Evolutionary conservation across 2,329 filamentous ascomycete genomes (phyloP).

Genomic region (Orbilia blumenaviensis): DNA sequence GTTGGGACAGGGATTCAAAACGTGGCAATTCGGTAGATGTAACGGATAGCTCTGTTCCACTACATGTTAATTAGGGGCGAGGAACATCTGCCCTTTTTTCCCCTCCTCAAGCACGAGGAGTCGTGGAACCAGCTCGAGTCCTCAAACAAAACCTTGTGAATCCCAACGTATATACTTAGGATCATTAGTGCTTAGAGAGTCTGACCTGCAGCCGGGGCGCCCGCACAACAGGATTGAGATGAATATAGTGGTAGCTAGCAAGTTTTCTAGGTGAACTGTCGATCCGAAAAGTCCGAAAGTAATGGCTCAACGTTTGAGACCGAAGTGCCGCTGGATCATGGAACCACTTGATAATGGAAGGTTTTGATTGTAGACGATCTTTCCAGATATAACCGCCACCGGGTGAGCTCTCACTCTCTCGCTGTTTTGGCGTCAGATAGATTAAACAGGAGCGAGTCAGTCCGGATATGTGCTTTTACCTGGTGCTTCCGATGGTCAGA

Average conservation of each 20-base stretch:
- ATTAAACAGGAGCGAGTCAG: slow-evolving; percentile 32
- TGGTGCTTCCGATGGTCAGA: background rate
- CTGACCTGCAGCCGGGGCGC: background rate
- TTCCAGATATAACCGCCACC: slow-evolving; percentile 11
- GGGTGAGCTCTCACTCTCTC: slow-evolving; percentile 15
- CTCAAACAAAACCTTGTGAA: slow-evolving; percentile 30
- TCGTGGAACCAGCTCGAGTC: background rate
- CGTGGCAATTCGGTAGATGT: slow-evolving; percentile 42
- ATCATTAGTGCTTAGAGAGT: background rate
- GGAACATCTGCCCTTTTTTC: background rate
- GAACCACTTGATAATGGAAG: background rate
- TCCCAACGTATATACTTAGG: background rate
- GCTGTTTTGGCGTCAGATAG: slow-evolving; percentile 25
- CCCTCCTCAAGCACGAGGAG: background rate
- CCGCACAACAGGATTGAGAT: background rate
- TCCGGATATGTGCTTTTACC: background rate
- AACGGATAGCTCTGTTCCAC: slow-evolving; percentile 31
- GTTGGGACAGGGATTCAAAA: slow-evolving; percentile 38
- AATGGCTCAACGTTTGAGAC: background rate
- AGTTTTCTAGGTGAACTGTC: background rate
- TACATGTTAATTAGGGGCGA: slow-evolving; percentile 12
- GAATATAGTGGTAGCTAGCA: slow-evolving; percentile 7
- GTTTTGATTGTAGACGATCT: slow-evolving; percentile 28
- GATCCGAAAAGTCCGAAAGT: background rate
- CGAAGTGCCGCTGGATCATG: background rate